A percentile compares a stretch with the other conserved stretches of the same genome.
phyloP scores from a whole-genome alignment of 441 rosid genomes.

The Jatropha podagrica region DNA sequence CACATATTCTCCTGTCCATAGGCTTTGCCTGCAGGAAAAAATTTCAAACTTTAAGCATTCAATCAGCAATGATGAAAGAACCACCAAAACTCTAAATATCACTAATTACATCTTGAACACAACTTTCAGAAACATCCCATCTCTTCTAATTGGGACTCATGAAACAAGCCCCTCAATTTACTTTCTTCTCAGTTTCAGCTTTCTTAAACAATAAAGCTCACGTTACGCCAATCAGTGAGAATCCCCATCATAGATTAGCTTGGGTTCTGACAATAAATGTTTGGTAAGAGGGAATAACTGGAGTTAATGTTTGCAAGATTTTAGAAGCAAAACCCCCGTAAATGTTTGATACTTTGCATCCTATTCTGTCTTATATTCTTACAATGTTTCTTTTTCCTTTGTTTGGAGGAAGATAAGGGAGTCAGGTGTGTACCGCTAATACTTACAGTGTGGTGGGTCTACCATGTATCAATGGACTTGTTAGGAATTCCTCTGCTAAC shows the following conservation, averaged over 20 bases:
- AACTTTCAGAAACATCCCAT: background rate
- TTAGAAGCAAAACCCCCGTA: background rate
- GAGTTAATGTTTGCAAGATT: background rate
- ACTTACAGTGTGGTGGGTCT: background rate
- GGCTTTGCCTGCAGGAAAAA: slow-evolving; percentile 56
- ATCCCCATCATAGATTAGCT: background rate
- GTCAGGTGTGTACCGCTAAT: background rate
- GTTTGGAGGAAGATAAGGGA: background rate
- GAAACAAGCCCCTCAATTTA: background rate
- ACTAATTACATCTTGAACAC: slow-evolving; percentile 3
- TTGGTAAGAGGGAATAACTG: background rate
- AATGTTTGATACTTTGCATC: background rate
- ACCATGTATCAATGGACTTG: background rate
- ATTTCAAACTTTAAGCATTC: slow-evolving; percentile 15
- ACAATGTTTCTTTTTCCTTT: background rate
- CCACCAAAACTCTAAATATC: slow-evolving; percentile 11
- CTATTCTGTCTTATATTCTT: background rate
- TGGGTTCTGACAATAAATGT: background rate
- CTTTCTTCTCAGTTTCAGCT: background rate
- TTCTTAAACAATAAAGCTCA: background rate
- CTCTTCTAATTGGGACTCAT: background rate
- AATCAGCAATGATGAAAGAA: background rate
- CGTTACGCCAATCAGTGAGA: background rate
- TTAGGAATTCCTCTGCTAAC: background rate
- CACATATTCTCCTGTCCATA: slow-evolving; percentile 86